Evolutionary conservation across 768 basidiomycete species (phyloP).

Genomic region (Trametes gibbosa): DNA sequence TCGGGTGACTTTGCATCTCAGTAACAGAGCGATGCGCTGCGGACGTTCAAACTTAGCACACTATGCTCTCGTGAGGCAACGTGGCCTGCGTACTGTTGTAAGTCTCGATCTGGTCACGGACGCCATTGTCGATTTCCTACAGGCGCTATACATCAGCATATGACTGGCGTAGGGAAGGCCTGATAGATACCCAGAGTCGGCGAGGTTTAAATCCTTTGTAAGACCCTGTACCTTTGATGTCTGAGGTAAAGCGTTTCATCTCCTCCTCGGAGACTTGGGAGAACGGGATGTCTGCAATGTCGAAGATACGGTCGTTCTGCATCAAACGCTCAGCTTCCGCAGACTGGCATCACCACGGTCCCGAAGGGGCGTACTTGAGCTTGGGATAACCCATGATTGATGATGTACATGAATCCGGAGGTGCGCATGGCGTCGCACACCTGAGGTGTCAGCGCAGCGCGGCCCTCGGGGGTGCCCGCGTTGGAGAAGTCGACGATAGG

Average conservation of each 20-base stretch:
- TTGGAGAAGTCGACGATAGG: slow-evolving; percentile 31
- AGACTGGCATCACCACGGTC: too few species aligned
- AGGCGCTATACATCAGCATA: too few species aligned
- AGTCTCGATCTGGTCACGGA: slow-evolving; percentile 60
- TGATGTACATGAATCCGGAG: slow-evolving; percentile 31
- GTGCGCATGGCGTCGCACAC: slow-evolving; percentile 31
- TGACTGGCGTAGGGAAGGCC: too few species aligned
- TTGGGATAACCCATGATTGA: slow-evolving; percentile 31
- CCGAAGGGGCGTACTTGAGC: slow-evolving; percentile 28
- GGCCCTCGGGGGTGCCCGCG: slow-evolving; percentile 25
- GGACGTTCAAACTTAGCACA: background rate
- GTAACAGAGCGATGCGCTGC: slow-evolving; percentile 50
- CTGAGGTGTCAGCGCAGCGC: slow-evolving; percentile 24
- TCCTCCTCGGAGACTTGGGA: slow-evolving; percentile 32
- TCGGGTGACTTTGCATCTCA: slow-evolving; percentile 46
- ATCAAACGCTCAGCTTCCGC: background rate
- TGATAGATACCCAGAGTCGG: slow-evolving; percentile 47
- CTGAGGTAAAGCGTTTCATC: slow-evolving; percentile 29
- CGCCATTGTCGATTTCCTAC: slow-evolving; percentile 61
- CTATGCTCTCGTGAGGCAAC: too few species aligned
- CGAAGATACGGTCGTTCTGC: slow-evolving; percentile 35
- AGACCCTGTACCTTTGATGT: slow-evolving; percentile 40
- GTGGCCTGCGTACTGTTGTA: slow-evolving; percentile 66
- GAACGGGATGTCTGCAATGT: slow-evolving; percentile 36
- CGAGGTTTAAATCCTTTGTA: slow-evolving; percentile 57